Percentiles rank a stretch among this genome's conserved stretches.
phyloP scores from a whole-genome alignment of 2,329 filamentous ascomycete genomes.

The Phaeosphaeria sp. region DNA sequence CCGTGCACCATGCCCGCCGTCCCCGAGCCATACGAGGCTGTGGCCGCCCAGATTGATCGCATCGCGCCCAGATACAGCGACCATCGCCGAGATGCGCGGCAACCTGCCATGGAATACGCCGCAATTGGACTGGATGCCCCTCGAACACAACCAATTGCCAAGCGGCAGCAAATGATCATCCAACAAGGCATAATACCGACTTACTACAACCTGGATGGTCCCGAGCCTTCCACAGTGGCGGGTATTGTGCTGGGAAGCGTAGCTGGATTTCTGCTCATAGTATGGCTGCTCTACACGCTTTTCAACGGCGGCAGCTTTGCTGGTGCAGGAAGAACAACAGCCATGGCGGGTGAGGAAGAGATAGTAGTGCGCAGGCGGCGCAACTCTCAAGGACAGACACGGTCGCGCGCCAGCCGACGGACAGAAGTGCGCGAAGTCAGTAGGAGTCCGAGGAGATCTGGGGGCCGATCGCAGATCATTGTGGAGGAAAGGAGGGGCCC shows the following conservation, averaged over 20 bases:
- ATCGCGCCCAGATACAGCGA: conserved; percentile 28
- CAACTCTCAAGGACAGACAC: conserved; percentile 36
- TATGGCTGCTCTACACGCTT: conserved; percentile 59
- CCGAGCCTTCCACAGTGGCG: conserved; percentile 63
- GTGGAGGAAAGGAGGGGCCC: conserved; percentile 47
- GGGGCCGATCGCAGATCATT: conserved; percentile 43
- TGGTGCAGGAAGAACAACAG: conserved; percentile 39
- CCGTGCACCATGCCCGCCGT: conserved; percentile 36
- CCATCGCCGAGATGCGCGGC: conserved; percentile 21
- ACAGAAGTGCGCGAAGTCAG: conserved; percentile 48
- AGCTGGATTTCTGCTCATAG: conserved; percentile 59
- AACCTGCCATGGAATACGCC: conserved; percentile 21
- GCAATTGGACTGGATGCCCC: conserved; percentile 21
- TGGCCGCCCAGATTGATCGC: conserved; percentile 27
- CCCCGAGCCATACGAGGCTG: conserved; percentile 23
- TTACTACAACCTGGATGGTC: conserved; percentile 64
- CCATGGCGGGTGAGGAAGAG: conserved; percentile 61
- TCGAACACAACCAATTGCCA: conserved; percentile 17
- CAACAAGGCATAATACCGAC: conserved; percentile 62
- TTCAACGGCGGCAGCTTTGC: conserved; percentile 39
- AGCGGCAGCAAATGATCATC: conserved; percentile 26
- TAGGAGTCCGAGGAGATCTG: conserved; percentile 42
- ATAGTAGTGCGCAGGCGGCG: conserved; percentile 58
- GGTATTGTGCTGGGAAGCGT: conserved; percentile 66
- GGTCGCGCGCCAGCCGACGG: conserved; percentile 39